phyloP scores from a whole-genome alignment of 441 rosid genomes.

The Capsella rubella region DNA sequence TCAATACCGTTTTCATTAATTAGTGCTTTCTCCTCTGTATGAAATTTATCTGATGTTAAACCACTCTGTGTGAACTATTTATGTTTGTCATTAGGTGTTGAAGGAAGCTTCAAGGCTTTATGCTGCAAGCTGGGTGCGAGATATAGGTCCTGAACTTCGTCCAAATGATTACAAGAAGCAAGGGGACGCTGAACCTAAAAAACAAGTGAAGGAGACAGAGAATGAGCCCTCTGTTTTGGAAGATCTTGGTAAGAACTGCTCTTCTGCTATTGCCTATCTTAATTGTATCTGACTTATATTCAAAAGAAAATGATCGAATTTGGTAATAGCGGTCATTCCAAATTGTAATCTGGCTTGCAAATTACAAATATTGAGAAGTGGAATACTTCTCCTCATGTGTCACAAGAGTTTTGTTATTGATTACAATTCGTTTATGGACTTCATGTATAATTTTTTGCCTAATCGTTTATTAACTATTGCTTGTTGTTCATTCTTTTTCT shows the following conservation, averaged over 20 bases:
- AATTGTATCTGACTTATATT: background rate
- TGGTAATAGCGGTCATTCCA: background rate
- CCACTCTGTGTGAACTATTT: background rate
- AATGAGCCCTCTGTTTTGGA: conserved; percentile 78
- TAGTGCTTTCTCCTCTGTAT: background rate
- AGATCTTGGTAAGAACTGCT: conserved; percentile 72
- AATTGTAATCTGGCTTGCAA: conserved; percentile 2
- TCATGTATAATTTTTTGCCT: background rate
- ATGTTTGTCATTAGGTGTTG: conserved; percentile 55
- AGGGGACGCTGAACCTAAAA: conserved; percentile 43
- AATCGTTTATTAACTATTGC: background rate
- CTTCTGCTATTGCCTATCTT: background rate
- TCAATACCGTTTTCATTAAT: background rate
- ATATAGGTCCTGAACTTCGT: conserved; percentile 91
- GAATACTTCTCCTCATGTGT: background rate
- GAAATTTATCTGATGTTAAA: conserved; percentile 14
- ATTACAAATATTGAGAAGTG: conserved; percentile 4
- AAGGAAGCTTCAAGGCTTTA: conserved; percentile 93
- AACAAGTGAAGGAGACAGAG: conserved; percentile 48
- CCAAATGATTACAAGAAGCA: conserved; percentile 80
- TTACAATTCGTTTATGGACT: background rate
- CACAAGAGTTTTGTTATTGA: conserved; percentile 15
- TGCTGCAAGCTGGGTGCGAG: conserved; percentile 87
- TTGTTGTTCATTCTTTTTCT: background rate
- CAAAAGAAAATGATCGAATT: background rate